Percentiles rank a stretch among this genome's conserved stretches.
These are phyloP conservation scores for Mycogone perniciosa DNA, from an alignment of 2,329 filamentous ascomycete species.

Conservation along the genomic window DNA sequence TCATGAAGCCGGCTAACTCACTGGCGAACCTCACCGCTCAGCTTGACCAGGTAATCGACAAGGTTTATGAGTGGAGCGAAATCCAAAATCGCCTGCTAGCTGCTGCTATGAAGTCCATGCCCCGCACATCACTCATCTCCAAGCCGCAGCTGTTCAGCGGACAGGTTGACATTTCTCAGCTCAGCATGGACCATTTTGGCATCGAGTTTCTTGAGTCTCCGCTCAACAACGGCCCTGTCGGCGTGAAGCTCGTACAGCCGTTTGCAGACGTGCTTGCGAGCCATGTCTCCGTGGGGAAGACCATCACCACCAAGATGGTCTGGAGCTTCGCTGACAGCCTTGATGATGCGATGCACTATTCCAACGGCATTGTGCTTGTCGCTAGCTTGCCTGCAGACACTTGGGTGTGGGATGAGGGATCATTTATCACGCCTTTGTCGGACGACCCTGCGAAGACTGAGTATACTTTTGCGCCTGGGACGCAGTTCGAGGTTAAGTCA, in stretches of 20 bases:
- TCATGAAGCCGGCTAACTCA: slow-evolving; percentile 9
- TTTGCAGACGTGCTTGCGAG: slow-evolving; percentile 1
- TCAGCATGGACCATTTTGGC: slow-evolving; percentile 5
- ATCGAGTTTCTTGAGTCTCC: slow-evolving; percentile 9
- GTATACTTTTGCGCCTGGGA: slow-evolving; percentile 4
- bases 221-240: slow-evolving; percentile 4
- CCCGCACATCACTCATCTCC: slow-evolving; percentile 1
- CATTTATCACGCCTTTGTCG: slow-evolving; percentile 10
- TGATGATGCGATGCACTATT: slow-evolving; percentile 6
- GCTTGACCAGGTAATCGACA: background rate
- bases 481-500: slow-evolving; percentile 5
- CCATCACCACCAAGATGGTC: slow-evolving; percentile 10
- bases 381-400: background rate
- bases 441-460: slow-evolving; percentile 6
- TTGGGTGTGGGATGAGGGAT: slow-evolving; percentile 4
- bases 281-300: slow-evolving; percentile 5
- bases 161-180: slow-evolving; percentile 10
- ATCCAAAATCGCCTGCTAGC: slow-evolving; percentile 7
- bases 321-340: slow-evolving; percentile 11
- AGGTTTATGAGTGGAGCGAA: slow-evolving; percentile 7
- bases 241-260: background rate
- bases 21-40: slow-evolving; percentile 4
- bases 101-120: slow-evolving; percentile 6
- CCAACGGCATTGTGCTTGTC: slow-evolving; percentile 8
- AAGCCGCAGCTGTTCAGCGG: slow-evolving; percentile 10